A percentile compares a stretch with the other conserved stretches of the same genome.
These are phyloP conservation scores for Hemisphaericaspora nanyangensis DNA, from an alignment of 805 yeast genomes.

Conservation along the genomic window DNA sequence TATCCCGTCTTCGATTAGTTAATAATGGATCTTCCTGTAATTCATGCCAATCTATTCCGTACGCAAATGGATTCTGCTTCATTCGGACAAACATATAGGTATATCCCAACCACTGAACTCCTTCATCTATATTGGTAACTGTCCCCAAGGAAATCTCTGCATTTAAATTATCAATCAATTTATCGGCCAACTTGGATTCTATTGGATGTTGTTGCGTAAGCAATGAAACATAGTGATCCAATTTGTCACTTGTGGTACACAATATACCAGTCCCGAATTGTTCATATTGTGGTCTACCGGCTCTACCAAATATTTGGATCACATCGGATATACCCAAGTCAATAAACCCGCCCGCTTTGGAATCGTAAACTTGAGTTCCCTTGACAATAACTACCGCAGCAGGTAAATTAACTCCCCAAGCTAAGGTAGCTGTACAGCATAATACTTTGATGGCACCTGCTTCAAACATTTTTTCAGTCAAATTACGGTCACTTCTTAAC, in stretches of 20 bases:
- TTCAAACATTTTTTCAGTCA: constrained; percentile 83
- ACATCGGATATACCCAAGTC: constrained; percentile 96
- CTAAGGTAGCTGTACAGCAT: constrained; percentile 95
- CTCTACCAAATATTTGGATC: constrained; percentile 97
- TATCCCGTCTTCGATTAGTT: constrained; percentile 64
- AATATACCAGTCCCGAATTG: constrained; percentile 88
- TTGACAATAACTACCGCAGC: constrained; percentile 96
- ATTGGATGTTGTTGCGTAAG: constrained; percentile 95
- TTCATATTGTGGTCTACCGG: constrained; percentile 98
- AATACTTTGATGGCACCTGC: constrained; percentile 84
- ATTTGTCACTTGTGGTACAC: constrained; percentile 73
- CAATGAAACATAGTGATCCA: constrained; percentile 85
- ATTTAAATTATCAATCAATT: constrained; percentile 85
- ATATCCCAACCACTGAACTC: constrained; percentile 95
- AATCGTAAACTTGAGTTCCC: constrained; percentile 94
- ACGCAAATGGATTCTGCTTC: constrained; percentile 89
- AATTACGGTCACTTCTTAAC: constrained; percentile 83
- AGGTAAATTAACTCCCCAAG: constrained; percentile 99
- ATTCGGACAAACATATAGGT: constrained; percentile 91
- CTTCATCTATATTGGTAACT: constrained; percentile 92
- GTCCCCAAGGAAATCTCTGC: constrained; percentile 97
- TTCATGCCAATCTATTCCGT: constrained; percentile 88
- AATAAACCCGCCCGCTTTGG: constrained; percentile 90
- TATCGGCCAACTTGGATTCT: constrained; percentile 75
- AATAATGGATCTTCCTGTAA: constrained; percentile 78